phyloP scores from a whole-genome alignment of 495 filamentous ascomycete species.

The Lasiosphaeria ovina region DNA sequence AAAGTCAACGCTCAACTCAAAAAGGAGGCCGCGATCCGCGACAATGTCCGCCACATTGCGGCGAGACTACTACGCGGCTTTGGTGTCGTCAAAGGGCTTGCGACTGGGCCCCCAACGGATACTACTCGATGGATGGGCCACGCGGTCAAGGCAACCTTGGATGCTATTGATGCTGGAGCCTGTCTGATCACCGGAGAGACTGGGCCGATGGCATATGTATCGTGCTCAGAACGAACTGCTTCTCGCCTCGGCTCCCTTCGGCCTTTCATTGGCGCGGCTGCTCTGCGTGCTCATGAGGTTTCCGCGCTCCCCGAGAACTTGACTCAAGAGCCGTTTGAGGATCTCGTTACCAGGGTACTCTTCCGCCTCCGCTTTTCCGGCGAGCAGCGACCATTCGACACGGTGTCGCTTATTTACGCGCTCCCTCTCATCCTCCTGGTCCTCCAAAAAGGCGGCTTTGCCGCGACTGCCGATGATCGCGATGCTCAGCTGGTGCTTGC shows the following conservation, averaged over 20 bases:
- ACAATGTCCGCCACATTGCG: conserved; percentile 63
- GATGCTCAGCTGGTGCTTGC: conserved; percentile 87
- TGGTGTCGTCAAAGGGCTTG: conserved; percentile 77
- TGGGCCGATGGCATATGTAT: conserved; percentile 76
- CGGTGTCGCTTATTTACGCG: conserved; percentile 79
- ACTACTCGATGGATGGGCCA: conserved; percentile 82
- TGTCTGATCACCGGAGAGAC: conserved; percentile 74
- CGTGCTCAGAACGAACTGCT: conserved; percentile 69
- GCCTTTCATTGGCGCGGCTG: conserved; percentile 83
- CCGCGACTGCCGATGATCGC: conserved; percentile 66
- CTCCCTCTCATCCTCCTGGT: conserved; percentile 77
- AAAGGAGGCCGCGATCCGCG: conserved; percentile 79
- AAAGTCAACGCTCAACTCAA: conserved; percentile 89
- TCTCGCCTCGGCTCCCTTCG: conserved; percentile 72
- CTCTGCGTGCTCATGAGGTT: conserved; percentile 71
- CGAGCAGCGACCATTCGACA: conserved; percentile 88
- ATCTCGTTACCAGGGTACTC: conserved; percentile 82
- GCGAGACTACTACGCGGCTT: conserved; percentile 73
- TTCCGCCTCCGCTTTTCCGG: conserved; percentile 87
- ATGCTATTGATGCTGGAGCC: conserved; percentile 72
- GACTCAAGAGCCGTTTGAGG: conserved; percentile 75
- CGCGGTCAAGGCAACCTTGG: conserved; percentile 67
- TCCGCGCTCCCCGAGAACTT: conserved; percentile 67
- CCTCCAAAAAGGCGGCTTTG: conserved; percentile 74
- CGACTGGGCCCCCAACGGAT: conserved; percentile 80